A percentile compares a stretch with the other conserved stretches of the same genome.
These are phyloP conservation scores for Polytrichum formosum DNA, from an alignment of 225 moss, liverwort and hornwort species.

Conservation along the genomic window DNA sequence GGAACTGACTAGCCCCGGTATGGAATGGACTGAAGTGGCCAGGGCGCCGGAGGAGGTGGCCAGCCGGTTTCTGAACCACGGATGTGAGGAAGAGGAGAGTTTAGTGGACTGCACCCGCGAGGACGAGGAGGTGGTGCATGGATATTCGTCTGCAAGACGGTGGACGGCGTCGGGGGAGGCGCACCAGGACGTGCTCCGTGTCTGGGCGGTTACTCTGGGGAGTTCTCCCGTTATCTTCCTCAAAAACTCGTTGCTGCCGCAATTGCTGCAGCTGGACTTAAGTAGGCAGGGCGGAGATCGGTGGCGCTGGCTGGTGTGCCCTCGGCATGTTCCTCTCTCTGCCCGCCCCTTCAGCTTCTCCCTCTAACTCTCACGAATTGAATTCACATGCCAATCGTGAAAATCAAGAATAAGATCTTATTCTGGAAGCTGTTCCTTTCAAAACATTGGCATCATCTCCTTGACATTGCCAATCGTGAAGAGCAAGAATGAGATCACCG, in stretches of 20 bases:
- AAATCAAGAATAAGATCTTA: too few relatives aligned
- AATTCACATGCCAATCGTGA: too few relatives aligned
- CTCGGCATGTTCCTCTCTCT: constrained; percentile 28
- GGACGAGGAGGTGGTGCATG: neutral
- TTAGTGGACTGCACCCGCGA: neutral
- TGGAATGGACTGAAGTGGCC: constrained; percentile 32
- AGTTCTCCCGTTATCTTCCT: constrained; percentile 22
- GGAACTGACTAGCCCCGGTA: constrained; percentile 9
- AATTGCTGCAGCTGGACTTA: constrained; percentile 25
- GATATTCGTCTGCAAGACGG: constrained; percentile 12
- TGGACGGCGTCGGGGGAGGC: constrained; percentile 41
- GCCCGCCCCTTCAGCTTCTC: constrained; percentile 36
- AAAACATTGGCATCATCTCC: too few relatives aligned
- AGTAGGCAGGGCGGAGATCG: constrained; percentile 13
- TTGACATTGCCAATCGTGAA: too few relatives aligned
- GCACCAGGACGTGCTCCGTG: constrained; percentile 20
- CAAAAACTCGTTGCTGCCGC: constrained; percentile 23
- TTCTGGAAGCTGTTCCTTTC: too few relatives aligned
- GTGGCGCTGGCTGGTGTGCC: constrained; percentile 37
- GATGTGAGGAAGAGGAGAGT: neutral
- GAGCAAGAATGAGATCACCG: too few relatives aligned
- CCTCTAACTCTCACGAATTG: constrained; percentile 7
- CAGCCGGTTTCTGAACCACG: constrained; percentile 16
- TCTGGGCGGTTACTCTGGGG: constrained; percentile 30
- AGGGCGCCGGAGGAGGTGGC: constrained; percentile 26